phyloP scores from a whole-genome alignment of 208 protist genomes.

The Leptomonas pyrrhocoris region DNA sequence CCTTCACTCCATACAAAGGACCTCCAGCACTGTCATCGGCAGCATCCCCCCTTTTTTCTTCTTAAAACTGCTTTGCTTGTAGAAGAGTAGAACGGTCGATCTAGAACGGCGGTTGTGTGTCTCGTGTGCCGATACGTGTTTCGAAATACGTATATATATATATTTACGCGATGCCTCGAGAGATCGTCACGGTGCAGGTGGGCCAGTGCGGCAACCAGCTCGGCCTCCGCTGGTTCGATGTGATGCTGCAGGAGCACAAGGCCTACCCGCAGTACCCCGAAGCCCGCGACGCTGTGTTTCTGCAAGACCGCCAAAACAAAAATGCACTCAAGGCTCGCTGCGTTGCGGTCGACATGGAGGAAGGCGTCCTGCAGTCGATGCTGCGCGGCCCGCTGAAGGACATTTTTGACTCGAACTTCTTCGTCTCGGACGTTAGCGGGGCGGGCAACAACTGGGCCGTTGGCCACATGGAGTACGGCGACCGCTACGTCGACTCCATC shows the following conservation, averaged over 20 bases:
- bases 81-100: too few species aligned
- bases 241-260: slow-evolving; percentile 95
- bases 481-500: slow-evolving; percentile 84
- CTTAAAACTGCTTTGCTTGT: too few species aligned
- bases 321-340: slow-evolving; percentile 87
- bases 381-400: slow-evolving; percentile 75
- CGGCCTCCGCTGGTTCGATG: slow-evolving; percentile 94
- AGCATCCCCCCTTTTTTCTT: too few species aligned
- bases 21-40: too few species aligned
- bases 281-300: slow-evolving; percentile 79
- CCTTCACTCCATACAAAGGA: too few species aligned
- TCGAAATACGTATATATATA: too few species aligned
- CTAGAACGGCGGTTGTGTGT: too few species aligned
- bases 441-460: slow-evolving; percentile 95
- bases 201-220: slow-evolving; percentile 96
- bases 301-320: slow-evolving; percentile 10
- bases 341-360: slow-evolving; percentile 97
- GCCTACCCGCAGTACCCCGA: slow-evolving; percentile 74
- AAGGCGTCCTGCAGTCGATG: slow-evolving; percentile 91
- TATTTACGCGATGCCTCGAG: slow-evolving; percentile 72
- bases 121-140: neutral
- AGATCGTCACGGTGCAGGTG: slow-evolving; percentile 91
- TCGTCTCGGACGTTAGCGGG: slow-evolving; percentile 88
- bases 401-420: slow-evolving; percentile 92
- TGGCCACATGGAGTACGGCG: slow-evolving; percentile 93